Conservation (phyloP, 2,329 filamentous ascomycete species). For the Calonectria crousiana region DNA sequence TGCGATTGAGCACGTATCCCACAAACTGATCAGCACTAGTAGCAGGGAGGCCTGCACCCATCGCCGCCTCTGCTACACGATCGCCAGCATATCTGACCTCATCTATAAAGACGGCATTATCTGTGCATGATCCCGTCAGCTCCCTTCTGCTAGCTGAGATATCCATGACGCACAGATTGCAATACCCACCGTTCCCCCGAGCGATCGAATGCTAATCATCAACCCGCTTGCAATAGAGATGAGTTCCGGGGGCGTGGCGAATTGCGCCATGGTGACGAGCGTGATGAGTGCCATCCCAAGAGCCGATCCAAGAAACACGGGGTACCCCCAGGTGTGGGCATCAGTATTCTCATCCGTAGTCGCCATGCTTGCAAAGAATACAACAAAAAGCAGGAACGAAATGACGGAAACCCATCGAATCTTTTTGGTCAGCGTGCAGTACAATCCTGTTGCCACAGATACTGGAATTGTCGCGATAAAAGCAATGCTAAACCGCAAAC, state of each 20-base stretch:
- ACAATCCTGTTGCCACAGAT: constrained; percentile 47
- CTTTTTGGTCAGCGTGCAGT: constrained; percentile 45
- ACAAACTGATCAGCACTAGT: constrained; percentile 18
- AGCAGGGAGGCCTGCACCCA: constrained; percentile 22
- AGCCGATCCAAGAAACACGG: constrained; percentile 50
- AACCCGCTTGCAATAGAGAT: constrained; percentile 54
- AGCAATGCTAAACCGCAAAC: constrained; percentile 49
- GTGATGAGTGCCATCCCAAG: constrained; percentile 51
- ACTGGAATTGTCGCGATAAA: constrained; percentile 48
- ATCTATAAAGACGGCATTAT: constrained; percentile 27
- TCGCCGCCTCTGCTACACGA: constrained; percentile 5
- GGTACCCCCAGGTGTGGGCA: constrained; percentile 51
- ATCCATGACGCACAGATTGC: constrained; percentile 44
- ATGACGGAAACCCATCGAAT: constrained; percentile 41
- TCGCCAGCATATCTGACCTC: constrained; percentile 1
- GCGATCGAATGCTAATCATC: constrained; percentile 52
- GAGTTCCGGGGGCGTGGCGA: constrained; percentile 52
- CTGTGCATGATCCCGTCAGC: not conserved
- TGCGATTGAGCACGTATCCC: constrained; percentile 16
- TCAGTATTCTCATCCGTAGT: constrained; percentile 42
- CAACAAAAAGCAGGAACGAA: constrained; percentile 44
- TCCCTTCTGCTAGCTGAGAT: not conserved
- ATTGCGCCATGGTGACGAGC: constrained; percentile 53
- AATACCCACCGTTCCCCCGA: constrained; percentile 53
- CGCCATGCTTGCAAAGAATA: constrained; percentile 53